These are phyloP conservation scores for Zymoseptoria pseudotritici DNA, from an alignment of 2,329 filamentous ascomycete species.

Conservation along the genomic window DNA sequence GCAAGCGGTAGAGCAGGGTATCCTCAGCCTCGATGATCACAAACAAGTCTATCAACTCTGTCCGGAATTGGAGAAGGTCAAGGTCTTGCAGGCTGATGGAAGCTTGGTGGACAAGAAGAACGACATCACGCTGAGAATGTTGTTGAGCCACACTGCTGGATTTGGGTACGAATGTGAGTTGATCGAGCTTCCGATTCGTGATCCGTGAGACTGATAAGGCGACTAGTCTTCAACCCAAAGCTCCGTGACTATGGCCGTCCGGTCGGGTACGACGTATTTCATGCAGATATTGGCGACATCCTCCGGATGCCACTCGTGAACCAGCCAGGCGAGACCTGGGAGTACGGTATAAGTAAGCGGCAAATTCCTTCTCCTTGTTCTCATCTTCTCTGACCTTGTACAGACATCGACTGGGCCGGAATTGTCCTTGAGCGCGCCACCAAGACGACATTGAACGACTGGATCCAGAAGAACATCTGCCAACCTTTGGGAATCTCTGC, in stretches of 20 bases:
- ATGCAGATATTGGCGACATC: constrained; percentile 36
- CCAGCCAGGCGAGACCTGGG: constrained; percentile 56
- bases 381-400: constrained; percentile 10
- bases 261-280: constrained; percentile 51
- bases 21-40: constrained; percentile 36
- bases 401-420: constrained; percentile 45
- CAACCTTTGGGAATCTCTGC: constrained; percentile 41
- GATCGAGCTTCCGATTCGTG: not conserved
- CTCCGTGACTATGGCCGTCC: constrained; percentile 40
- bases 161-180: constrained; percentile 40
- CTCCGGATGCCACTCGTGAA: constrained; percentile 48
- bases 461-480: constrained; percentile 42
- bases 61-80: constrained; percentile 38
- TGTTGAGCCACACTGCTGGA: constrained; percentile 44
- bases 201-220: not conserved
- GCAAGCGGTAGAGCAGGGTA: constrained; percentile 41
- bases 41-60: constrained; percentile 34
- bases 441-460: constrained; percentile 37
- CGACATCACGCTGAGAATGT: constrained; percentile 45
- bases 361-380: not conserved
- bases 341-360: constrained; percentile 40
- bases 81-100: constrained; percentile 36
- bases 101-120: constrained; percentile 37
- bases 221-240: constrained; percentile 33
- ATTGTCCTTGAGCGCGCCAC: constrained; percentile 41